These are phyloP conservation scores for Salvia miltiorrhiza DNA, from an alignment of 257 asterid genomes.

Conservation along the genomic window DNA sequence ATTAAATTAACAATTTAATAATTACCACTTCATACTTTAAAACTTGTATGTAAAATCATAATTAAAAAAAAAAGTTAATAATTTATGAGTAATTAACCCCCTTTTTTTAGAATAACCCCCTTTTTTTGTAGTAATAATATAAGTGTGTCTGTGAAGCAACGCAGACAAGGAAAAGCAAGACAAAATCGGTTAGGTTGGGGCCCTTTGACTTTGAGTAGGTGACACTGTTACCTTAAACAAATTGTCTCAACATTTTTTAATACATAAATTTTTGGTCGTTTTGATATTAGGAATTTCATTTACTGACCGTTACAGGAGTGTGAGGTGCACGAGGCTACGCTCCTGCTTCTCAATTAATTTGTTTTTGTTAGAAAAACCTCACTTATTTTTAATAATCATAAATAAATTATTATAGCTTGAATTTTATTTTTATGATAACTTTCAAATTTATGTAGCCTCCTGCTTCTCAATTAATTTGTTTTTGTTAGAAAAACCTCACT, in stretches of 20 bases:
- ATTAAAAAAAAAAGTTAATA: no score
- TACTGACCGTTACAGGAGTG: slow-evolving; percentile 46
- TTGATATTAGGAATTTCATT: slow-evolving; percentile 17
- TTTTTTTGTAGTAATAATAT: no score
- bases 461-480: neutral
- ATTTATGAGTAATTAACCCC: no score
- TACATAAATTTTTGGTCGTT: slow-evolving; percentile 6
- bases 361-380: neutral
- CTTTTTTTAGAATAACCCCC: no score
- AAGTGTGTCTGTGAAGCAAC: slow-evolving; percentile 31
- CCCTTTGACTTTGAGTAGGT: slow-evolving; percentile 25
- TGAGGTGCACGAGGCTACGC: slow-evolving; percentile 46
- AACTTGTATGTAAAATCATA: no score
- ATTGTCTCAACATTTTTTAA: neutral
- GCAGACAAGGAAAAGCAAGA: slow-evolving; percentile 37
- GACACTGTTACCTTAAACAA: slow-evolving; percentile 10
- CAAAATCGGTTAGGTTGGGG: slow-evolving; percentile 40
- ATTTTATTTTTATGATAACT: no score
- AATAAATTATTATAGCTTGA: no score
- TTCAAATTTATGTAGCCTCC: no score
- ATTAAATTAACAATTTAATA: no score
- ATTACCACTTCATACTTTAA: no score
- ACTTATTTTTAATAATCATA: no score
- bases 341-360: neutral
- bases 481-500: neutral